Conservation (phyloP, 768 basidiomycete genomes). For the Lactarius evosmus region DNA sequence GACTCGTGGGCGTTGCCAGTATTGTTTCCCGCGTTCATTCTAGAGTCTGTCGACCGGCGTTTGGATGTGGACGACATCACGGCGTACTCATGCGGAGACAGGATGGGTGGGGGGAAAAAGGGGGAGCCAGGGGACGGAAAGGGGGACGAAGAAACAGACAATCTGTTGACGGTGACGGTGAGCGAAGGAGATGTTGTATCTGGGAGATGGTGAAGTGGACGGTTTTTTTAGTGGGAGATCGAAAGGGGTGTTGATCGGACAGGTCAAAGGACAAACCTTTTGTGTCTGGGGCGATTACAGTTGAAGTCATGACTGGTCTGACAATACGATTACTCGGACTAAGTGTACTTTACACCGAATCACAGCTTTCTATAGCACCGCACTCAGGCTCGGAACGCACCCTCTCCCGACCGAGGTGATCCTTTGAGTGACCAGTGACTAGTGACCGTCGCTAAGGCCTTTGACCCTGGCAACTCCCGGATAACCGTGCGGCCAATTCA, state of each 20-base stretch:
- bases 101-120: slow-evolving; percentile 66
- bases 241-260: background rate
- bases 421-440: too few species aligned
- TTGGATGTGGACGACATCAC: slow-evolving; percentile 41
- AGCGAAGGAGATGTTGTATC: slow-evolving; percentile 18
- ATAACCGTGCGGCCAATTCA: background rate
- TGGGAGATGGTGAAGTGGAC: background rate
- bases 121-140: slow-evolving; percentile 65
- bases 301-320: slow-evolving; percentile 21
- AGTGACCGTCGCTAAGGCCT: slow-evolving; percentile 15
- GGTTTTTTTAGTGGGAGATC: too few species aligned
- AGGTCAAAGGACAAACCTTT: slow-evolving; percentile 19
- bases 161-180: slow-evolving; percentile 37
- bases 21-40: slow-evolving; percentile 24
- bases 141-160: slow-evolving; percentile 41
- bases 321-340: too few species aligned
- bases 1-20: slow-evolving; percentile 16
- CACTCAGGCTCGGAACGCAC: too few species aligned
- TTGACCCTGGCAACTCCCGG: slow-evolving; percentile 9
- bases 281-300: slow-evolving; percentile 23
- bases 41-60: slow-evolving; percentile 21
- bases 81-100: slow-evolving; percentile 67
- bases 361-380: too few species aligned
- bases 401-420: background rate
- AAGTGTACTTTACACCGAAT: too few species aligned